These are phyloP conservation scores for Jatropha multifida DNA, from an alignment of 441 rosid species.

Conservation along the genomic window DNA sequence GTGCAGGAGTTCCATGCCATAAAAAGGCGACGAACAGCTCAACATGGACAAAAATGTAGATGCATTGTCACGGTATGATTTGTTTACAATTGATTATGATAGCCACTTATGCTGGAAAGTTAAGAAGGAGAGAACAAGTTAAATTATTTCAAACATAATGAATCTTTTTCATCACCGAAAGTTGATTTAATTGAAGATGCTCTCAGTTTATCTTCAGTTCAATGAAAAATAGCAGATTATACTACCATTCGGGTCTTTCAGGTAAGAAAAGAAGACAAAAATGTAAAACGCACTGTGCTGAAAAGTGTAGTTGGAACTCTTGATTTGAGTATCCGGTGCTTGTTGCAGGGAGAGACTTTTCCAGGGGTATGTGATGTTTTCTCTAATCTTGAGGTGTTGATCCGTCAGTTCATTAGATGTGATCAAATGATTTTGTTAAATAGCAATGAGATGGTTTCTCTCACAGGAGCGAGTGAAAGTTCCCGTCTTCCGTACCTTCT, in stretches of 20 bases:
- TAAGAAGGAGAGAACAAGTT: background rate
- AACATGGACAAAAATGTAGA: constrained; percentile 45
- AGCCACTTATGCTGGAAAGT: background rate
- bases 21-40: constrained; percentile 53
- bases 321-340: constrained; percentile 62
- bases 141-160: background rate
- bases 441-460: constrained; percentile 20
- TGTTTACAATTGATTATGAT: background rate
- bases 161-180: background rate
- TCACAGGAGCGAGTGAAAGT: constrained; percentile 61
- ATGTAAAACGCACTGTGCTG: constrained; percentile 56
- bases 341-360: constrained; percentile 74
- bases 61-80: constrained; percentile 69
- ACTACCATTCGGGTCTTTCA: constrained; percentile 22
- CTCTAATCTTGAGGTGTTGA: constrained; percentile 14
- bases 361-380: constrained; percentile 59
- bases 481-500: constrained; percentile 53
- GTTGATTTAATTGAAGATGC: background rate
- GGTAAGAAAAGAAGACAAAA: constrained; percentile 65
- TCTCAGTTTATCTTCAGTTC: background rate
- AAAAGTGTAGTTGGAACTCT: constrained; percentile 93
- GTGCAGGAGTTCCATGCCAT: constrained; percentile 77
- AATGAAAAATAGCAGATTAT: background rate
- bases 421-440: constrained; percentile 5
- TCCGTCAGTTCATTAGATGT: background rate